Evolutionary conservation across 768 basidiomycete genomes (phyloP).

Genomic region (Lactarius trivialis): DNA sequence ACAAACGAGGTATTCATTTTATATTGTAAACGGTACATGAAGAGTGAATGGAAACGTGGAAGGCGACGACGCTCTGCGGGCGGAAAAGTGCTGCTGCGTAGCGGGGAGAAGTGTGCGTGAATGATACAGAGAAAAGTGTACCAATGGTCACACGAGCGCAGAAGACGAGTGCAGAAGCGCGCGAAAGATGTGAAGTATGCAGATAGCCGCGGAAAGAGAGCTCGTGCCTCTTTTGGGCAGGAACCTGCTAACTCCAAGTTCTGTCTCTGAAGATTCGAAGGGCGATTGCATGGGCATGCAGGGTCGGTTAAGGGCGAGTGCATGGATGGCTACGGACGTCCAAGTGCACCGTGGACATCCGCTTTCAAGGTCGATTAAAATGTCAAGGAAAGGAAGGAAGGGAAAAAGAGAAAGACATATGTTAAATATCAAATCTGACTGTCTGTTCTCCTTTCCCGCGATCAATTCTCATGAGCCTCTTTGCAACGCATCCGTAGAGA

Average conservation of each 20-base stretch:
- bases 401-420: neutral
- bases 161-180: neutral
- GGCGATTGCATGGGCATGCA: no score
- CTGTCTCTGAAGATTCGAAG: no score
- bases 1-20: neutral
- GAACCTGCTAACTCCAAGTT: no score
- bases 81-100: neutral
- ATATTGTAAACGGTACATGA: neutral
- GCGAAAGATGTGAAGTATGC: neutral
- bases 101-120: neutral
- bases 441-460: conserved; percentile 68
- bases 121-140: no score
- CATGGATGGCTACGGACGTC: no score
- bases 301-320: no score
- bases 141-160: no score
- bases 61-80: neutral
- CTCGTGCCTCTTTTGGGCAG: neutral
- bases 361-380: neutral
- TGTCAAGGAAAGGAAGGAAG: neutral
- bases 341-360: neutral
- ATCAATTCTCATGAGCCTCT: conserved; percentile 71
- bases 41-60: neutral
- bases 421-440: conserved; percentile 59
- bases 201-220: neutral
- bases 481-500: conserved; percentile 75